These are phyloP conservation scores for Xylaria bambusicola DNA, from an alignment of 495 filamentous ascomycete species.

Conservation along the genomic window DNA sequence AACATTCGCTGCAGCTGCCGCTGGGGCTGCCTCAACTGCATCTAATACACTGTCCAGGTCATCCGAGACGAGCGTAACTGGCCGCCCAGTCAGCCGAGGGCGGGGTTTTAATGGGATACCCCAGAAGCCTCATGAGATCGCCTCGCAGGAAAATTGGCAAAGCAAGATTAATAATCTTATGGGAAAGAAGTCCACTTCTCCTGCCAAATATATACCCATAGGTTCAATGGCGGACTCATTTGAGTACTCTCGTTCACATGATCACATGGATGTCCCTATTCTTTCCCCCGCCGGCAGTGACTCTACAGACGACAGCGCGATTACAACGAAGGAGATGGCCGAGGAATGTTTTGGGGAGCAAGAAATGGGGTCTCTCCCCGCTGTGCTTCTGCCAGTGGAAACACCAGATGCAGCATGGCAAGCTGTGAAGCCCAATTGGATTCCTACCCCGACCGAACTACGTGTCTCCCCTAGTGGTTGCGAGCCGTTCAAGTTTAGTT, in stretches of 20 bases:
- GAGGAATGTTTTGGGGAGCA: slow-evolving; percentile 84
- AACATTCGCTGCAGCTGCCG: slow-evolving; percentile 59
- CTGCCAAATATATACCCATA: slow-evolving; percentile 55
- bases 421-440: slow-evolving; percentile 31
- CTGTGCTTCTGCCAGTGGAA: slow-evolving; percentile 64
- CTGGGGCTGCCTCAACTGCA: too few relatives aligned
- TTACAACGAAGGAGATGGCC: slow-evolving; percentile 61
- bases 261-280: slow-evolving; percentile 58
- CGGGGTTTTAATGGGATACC: slow-evolving; percentile 25
- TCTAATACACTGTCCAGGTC: slow-evolving; percentile 10
- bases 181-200: slow-evolving; percentile 60
- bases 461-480: slow-evolving; percentile 36
- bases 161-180: slow-evolving; percentile 73
- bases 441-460: slow-evolving; percentile 41
- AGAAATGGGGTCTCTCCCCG: slow-evolving; percentile 74
- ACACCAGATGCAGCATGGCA: slow-evolving; percentile 57
- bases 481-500: slow-evolving; percentile 44
- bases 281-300: slow-evolving; percentile 24
- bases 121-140: slow-evolving; percentile 31
- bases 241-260: slow-evolving; percentile 51
- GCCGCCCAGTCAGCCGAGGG: slow-evolving; percentile 31
- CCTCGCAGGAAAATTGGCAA: slow-evolving; percentile 60
- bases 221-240: slow-evolving; percentile 63
- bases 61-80: slow-evolving; percentile 14
- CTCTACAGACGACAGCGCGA: slow-evolving; percentile 35